A percentile compares a stretch with the other conserved stretches of the same genome.
Conservation (phyloP, 805 yeast species). For the Pichia eremophila region DNA sequence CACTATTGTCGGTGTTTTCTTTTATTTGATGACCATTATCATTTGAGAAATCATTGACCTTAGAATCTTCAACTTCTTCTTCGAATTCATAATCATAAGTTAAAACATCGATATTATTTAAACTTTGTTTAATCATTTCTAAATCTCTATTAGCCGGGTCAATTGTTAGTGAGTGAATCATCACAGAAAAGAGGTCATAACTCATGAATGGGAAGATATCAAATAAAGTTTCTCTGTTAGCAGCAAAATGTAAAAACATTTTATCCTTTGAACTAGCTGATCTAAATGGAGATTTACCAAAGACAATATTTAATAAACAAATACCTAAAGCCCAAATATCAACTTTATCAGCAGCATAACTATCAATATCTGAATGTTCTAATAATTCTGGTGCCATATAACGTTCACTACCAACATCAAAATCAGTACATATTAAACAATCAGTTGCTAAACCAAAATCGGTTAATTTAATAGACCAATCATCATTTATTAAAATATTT, state of each 20-base stretch:
- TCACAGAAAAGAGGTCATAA: conserved; percentile 74
- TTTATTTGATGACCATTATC: neutral
- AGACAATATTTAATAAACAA: conserved; percentile 72
- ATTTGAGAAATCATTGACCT: neutral
- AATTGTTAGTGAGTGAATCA: conserved; percentile 67
- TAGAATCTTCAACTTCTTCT: conserved; percentile 15
- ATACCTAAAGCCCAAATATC: conserved; percentile 90
- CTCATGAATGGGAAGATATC: conserved; percentile 89
- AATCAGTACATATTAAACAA: conserved; percentile 47
- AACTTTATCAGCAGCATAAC: conserved; percentile 70
- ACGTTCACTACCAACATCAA: conserved; percentile 82
- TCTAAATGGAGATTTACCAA: conserved; percentile 79
- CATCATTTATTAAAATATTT: conserved; percentile 42
- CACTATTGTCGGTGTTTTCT: too few species aligned
- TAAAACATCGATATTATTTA: conserved; percentile 52
- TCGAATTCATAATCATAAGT: conserved; percentile 73
- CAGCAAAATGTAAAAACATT: conserved; percentile 74
- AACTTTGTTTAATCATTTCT: conserved; percentile 46
- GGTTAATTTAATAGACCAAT: conserved; percentile 48
- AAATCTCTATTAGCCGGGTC: conserved; percentile 83
- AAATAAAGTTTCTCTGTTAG: conserved; percentile 79
- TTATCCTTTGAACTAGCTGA: conserved; percentile 72
- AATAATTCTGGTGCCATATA: conserved; percentile 94
- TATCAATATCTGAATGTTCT: conserved; percentile 42
- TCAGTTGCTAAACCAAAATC: conserved; percentile 56